Conservation (phyloP, 768 basidiomycete species). For the Lactarius indigo region DNA sequence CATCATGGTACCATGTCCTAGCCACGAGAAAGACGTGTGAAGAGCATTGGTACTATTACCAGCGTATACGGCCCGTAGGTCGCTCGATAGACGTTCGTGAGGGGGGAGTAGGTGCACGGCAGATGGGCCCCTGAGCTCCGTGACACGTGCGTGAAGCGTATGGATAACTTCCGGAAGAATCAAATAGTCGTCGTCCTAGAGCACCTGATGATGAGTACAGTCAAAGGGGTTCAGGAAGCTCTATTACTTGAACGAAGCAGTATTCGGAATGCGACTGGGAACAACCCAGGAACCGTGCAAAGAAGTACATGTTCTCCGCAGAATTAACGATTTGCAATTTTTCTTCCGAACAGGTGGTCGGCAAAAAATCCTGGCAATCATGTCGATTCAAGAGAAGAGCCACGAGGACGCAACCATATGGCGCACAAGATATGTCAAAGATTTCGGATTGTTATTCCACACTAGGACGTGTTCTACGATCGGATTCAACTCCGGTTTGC, state of each 20-base stretch:
- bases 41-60: conserved; percentile 32
- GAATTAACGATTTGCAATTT: conserved; percentile 57
- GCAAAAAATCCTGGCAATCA: conserved; percentile 17
- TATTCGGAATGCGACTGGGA: conserved; percentile 46
- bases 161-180: conserved; percentile 54
- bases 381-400: conserved; percentile 35
- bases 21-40: conserved; percentile 61
- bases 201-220: conserved; percentile 6
- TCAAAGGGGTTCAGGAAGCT: neutral
- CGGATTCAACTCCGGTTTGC: conserved; percentile 42
- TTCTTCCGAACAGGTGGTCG: conserved; percentile 39
- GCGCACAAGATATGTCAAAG: conserved; percentile 42
- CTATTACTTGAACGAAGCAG: conserved; percentile 59
- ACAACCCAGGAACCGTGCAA: conserved; percentile 60
- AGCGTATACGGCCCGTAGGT: conserved; percentile 43
- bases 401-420: conserved; percentile 2
- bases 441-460: conserved; percentile 60
- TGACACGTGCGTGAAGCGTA: conserved; percentile 43
- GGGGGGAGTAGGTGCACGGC: conserved; percentile 56
- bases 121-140: conserved; percentile 25
- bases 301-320: conserved; percentile 53
- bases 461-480: conserved; percentile 48
- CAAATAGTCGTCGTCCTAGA: conserved; percentile 67
- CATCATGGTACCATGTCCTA: conserved; percentile 61
- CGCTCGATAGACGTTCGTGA: conserved; percentile 55